These are phyloP conservation scores for Fistulinella prunicolor DNA, from an alignment of 768 basidiomycete genomes.

Conservation along the genomic window DNA sequence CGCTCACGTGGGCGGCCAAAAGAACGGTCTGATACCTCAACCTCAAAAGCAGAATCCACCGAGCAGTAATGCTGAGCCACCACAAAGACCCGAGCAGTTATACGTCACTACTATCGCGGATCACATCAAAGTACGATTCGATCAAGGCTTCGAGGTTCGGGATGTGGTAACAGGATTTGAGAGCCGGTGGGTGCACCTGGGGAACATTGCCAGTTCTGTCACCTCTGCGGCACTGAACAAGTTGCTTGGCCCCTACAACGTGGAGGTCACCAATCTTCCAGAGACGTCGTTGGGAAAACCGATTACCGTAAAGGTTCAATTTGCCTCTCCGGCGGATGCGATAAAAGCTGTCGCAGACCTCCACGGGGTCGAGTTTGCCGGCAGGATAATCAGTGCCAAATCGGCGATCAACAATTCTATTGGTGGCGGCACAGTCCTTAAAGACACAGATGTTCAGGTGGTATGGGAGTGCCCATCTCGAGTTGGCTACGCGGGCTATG, in stretches of 20 bases:
- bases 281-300: conserved; percentile 22
- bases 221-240: conserved; percentile 33
- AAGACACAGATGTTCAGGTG: conserved; percentile 55
- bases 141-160: conserved; percentile 57
- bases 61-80: not conserved
- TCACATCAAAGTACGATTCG: conserved; percentile 54
- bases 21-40: not conserved
- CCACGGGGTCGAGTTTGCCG: conserved; percentile 43
- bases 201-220: conserved; percentile 44
- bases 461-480: conserved; percentile 57
- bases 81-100: conserved; percentile 14
- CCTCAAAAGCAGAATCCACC: conserved; percentile 1
- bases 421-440: conserved; percentile 38
- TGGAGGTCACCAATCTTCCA: conserved; percentile 39
- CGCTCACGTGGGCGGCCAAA: not conserved
- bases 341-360: conserved; percentile 50
- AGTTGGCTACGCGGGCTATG: conserved; percentile 63
- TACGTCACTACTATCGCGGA: conserved; percentile 43
- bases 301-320: conserved; percentile 42
- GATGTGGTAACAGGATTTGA: conserved; percentile 67
- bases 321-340: conserved; percentile 47
- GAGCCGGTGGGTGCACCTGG: conserved; percentile 56
- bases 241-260: conserved; percentile 42
- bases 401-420: conserved; percentile 41
- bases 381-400: conserved; percentile 41